A percentile compares a stretch with the other conserved stretches of the same genome.
phyloP scores from a whole-genome alignment of 345 rosid genomes.

The Salix viminalis region DNA sequence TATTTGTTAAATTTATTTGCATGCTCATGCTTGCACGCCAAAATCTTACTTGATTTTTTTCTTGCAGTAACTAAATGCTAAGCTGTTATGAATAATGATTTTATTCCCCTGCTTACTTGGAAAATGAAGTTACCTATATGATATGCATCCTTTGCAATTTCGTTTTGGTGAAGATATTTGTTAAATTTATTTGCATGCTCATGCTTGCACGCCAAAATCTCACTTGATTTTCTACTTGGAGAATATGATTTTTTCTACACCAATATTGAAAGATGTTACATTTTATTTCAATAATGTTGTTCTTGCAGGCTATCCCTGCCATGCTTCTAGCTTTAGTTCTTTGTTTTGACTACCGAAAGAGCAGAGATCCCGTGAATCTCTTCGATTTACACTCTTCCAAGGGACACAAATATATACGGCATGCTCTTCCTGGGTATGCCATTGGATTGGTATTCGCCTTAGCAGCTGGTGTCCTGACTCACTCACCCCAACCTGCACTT shows the following conservation, averaged over 20 bases:
- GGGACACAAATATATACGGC: conserved; percentile 86
- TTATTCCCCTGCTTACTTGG: not conserved
- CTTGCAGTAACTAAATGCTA: not conserved
- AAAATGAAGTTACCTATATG: not conserved
- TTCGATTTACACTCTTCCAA: conserved; percentile 58
- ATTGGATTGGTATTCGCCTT: conserved; percentile 71
- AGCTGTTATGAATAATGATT: not conserved
- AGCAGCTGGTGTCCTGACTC: conserved; percentile 81
- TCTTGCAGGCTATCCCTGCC: conserved; percentile 84
- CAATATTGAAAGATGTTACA: not conserved
- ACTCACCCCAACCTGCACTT: conserved; percentile 86
- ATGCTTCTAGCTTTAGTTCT: conserved; percentile 89
- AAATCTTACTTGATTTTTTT: not conserved
- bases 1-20: not conserved
- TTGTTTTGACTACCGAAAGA: conserved; percentile 83
- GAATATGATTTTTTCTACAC: not conserved
- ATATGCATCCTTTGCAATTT: not conserved
- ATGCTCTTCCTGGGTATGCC: conserved; percentile 88
- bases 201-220: not conserved
- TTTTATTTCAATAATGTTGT: conserved; percentile 9
- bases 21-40: not conserved
- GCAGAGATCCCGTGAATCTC: conserved; percentile 65
- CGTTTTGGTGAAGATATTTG: not conserved
- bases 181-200: not conserved
- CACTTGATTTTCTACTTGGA: not conserved